Conservation (phyloP, 2,329 filamentous ascomycete genomes). For the Coniochaeta sp. region DNA sequence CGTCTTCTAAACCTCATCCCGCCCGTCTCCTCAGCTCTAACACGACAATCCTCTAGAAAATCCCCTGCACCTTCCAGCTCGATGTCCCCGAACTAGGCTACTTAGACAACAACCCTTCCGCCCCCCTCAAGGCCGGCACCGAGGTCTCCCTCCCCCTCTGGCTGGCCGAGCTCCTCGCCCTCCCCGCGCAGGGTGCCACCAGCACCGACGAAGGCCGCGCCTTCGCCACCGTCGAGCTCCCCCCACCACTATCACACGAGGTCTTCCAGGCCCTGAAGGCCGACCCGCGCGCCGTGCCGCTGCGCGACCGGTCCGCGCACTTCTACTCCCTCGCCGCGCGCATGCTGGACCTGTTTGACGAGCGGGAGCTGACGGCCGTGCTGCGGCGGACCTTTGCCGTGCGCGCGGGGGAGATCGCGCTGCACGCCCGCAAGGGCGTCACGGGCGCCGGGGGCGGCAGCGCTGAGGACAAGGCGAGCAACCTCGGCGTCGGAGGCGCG, state of each 20-base stretch:
- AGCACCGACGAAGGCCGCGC: slow-evolving; percentile 36
- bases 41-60: slow-evolving; percentile 55
- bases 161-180: slow-evolving; percentile 88
- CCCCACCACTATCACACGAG: slow-evolving; percentile 65
- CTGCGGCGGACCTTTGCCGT: slow-evolving; percentile 72
- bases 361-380: slow-evolving; percentile 67
- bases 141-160: slow-evolving; percentile 81
- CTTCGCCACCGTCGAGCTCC: slow-evolving; percentile 75
- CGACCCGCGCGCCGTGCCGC: slow-evolving; percentile 75
- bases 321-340: slow-evolving; percentile 82
- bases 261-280: slow-evolving; percentile 88
- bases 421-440: slow-evolving; percentile 81
- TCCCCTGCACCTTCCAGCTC: slow-evolving; percentile 90
- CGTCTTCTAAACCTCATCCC: background rate
- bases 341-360: slow-evolving; percentile 86
- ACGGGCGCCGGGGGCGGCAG: slow-evolving; percentile 51
- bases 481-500: slow-evolving; percentile 51
- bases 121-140: slow-evolving; percentile 71
- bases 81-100: slow-evolving; percentile 82
- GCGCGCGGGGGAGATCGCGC: slow-evolving; percentile 72
- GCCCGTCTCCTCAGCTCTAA: slow-evolving; percentile 6
- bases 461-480: slow-evolving; percentile 51
- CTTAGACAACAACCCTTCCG: slow-evolving; percentile 70
- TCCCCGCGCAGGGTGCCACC: slow-evolving; percentile 37
- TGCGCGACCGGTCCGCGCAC: slow-evolving; percentile 76